A percentile compares a stretch with the other conserved stretches of the same genome.
Evolutionary conservation across 2,329 filamentous ascomycete genomes (phyloP).

Genomic region (Colletotrichum tropicale): DNA sequence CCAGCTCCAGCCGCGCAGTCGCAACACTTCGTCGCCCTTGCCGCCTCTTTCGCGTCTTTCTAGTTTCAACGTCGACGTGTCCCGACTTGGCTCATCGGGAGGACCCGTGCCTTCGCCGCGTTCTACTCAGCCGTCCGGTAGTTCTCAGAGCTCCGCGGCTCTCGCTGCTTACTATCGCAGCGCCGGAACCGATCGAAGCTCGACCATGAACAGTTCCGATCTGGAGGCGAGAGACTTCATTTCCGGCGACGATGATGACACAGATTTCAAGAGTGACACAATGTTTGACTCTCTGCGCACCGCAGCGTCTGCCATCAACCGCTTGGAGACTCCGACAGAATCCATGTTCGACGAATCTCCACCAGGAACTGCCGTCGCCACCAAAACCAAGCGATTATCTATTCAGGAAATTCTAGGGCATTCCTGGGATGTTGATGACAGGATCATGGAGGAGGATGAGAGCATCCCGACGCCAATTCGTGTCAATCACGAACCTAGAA

Average conservation of each 20-base stretch:
- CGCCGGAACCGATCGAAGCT: slow-evolving; percentile 56
- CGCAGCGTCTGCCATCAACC: slow-evolving; percentile 68
- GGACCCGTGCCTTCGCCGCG: slow-evolving; percentile 39
- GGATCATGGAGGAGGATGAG: slow-evolving; percentile 69
- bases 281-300: slow-evolving; percentile 80
- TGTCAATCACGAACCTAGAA: slow-evolving; percentile 33
- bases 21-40: slow-evolving; percentile 59
- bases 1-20: slow-evolving; percentile 36
- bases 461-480: slow-evolving; percentile 56
- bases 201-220: slow-evolving; percentile 73
- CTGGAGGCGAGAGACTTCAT: slow-evolving; percentile 66
- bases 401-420: slow-evolving; percentile 64
- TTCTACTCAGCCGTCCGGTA: slow-evolving; percentile 46
- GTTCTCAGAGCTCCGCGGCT: slow-evolving; percentile 45
- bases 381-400: slow-evolving; percentile 59
- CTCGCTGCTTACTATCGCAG: slow-evolving; percentile 44
- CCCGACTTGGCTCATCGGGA: slow-evolving; percentile 50
- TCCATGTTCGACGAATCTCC: slow-evolving; percentile 84
- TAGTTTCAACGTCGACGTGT: slow-evolving; percentile 59
- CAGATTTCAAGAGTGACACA: slow-evolving; percentile 79
- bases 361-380: slow-evolving; percentile 59
- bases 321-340: slow-evolving; percentile 74
- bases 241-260: slow-evolving; percentile 78
- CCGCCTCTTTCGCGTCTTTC: slow-evolving; percentile 59
- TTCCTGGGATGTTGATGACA: slow-evolving; percentile 58